Evolutionary conservation across 768 basidiomycete genomes (phyloP), one percentile per base, ranked within the genome.

Genomic region (Tulasnella sp.): DNA sequence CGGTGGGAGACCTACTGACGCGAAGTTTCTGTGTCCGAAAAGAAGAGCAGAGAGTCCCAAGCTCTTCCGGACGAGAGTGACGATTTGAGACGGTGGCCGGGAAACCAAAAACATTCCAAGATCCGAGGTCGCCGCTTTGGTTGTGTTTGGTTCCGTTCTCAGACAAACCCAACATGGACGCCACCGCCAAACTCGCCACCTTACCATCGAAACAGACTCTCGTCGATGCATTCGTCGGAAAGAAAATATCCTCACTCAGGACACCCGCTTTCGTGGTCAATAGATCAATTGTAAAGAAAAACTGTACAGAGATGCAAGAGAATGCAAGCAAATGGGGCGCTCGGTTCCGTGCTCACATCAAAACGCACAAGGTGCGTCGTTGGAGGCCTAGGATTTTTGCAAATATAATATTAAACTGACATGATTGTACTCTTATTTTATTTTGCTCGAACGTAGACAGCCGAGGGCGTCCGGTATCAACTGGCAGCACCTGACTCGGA

Each of bases 231-330:
- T 94, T 89, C 82, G 83, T 86, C 45, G 90, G 91, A 29, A 87
- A 86, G 80, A 80, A 85, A 34, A 80, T 93, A 77, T 83, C 87
- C 64, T 83, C 83, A 1, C 83, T 94, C 34, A 86, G 92, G 74
- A 94, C 93, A 0, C 93, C 93, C 22, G 92, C 92, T 1, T 83
- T 93, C 78, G 84, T 95, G 77, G 88, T 95, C 78, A 92, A 96
- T 83, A 88, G 91, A 34, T 85, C 87, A 11, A 78, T 89, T 11
- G 94, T 95, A 82, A 88, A 88, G 42, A 82, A 86, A 38, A 96
- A 96, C 81, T 94, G 93, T 82, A 86, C 86, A 14, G 84, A 82
- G 76, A 93, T 96, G 90, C 90, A 91, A 79, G 81, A 84, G 70
- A 89, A 88, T 54, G 88, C 91, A 17, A 85, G 85, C 74, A 85